Base-by-base conservation (phyloP, 169 alveolate genomes). In the Eimeria acervulina region DNA sequence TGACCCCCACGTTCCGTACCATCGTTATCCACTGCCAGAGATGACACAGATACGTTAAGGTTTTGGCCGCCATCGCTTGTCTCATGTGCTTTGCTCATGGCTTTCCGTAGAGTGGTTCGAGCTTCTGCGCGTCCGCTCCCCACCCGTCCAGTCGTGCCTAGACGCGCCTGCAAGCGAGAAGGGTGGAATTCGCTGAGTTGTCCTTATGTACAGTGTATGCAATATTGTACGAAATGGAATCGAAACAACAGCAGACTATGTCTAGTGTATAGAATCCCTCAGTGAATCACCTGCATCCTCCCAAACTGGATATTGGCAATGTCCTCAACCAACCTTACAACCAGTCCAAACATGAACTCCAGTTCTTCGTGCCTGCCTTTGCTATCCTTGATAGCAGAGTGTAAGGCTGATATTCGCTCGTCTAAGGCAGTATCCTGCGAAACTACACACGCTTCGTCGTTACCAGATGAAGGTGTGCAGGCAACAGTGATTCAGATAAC, bases 301-400 rank as follows among this genome's bases (percentile, higher is more conserved):
- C 72, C 91, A 38, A 83, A 52, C 47, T 83, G 91, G 91, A 83
- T 28, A 36, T 83, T 83, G 47, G 74, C 91, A 52, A 83, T 83
- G 74, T 83, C 91, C 42, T 83, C 91, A 83, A 83, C 72, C 47
- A 83, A 28, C 74, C 74, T 83, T 38, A 83, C 91, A 47, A 83
- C 91, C 74, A 83, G 36, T 31, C 91, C 91, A 36, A 83, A 52
- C 91, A 83, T 83, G 47, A 83, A 83, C 8, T 31, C 91, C 21
- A 83, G 91, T 19, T 83, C 91, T 33, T 83, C 91, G 74, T 83
- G 74, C 42, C 31, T 83, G 51, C 31, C 47, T 31, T 52, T 83
- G 76, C 76, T 83, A n/a, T 83, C 91, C 55, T 83, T 83, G 72
- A 83, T 15, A 0, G 33, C 91, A 44, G 91, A 51, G 17, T 83